Percentiles rank a stretch among this genome's conserved stretches.
These are phyloP conservation scores for Collybiopsis confluens DNA, from an alignment of 768 basidiomycete genomes.

Conservation along the genomic window DNA sequence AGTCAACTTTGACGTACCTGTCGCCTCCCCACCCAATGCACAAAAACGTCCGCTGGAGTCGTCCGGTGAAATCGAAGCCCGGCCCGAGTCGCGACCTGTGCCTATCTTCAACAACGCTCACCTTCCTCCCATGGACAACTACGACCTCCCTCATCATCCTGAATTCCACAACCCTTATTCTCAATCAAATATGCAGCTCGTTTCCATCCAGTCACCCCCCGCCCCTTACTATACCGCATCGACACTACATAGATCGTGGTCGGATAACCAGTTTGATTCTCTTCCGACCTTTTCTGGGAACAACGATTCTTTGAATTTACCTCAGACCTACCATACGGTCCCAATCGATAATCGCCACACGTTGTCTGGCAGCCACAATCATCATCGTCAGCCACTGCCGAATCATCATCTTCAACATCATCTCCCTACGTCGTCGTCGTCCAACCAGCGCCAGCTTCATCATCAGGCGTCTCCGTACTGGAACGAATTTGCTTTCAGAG, in stretches of 20 bases:
- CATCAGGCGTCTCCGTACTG: slow-evolving; percentile 24
- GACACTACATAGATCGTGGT: background rate
- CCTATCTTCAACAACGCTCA: background rate
- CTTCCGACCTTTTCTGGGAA: background rate
- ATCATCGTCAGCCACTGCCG: slow-evolving; percentile 15
- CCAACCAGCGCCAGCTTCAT: background rate
- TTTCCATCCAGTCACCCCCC: background rate
- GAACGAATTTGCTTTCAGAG: slow-evolving; percentile 23
- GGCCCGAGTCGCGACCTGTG: too few relatives aligned
- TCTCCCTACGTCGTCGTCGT: too few relatives aligned
- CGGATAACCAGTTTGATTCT: background rate
- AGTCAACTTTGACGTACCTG: slow-evolving; percentile 24
- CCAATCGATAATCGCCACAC: background rate
- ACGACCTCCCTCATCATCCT: background rate
- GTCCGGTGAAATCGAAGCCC: background rate
- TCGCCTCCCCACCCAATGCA: background rate
- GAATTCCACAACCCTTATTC: background rate
- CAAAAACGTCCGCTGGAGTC: background rate
- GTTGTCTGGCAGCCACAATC: background rate
- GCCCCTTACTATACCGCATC: too few relatives aligned
- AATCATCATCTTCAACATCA: too few relatives aligned
- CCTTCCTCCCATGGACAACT: background rate
- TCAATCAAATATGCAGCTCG: background rate
- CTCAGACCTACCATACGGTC: background rate
- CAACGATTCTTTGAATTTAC: background rate